Base-by-base conservation (phyloP, 139 green algal genomes). In the Mesostigma viride region DNA sequence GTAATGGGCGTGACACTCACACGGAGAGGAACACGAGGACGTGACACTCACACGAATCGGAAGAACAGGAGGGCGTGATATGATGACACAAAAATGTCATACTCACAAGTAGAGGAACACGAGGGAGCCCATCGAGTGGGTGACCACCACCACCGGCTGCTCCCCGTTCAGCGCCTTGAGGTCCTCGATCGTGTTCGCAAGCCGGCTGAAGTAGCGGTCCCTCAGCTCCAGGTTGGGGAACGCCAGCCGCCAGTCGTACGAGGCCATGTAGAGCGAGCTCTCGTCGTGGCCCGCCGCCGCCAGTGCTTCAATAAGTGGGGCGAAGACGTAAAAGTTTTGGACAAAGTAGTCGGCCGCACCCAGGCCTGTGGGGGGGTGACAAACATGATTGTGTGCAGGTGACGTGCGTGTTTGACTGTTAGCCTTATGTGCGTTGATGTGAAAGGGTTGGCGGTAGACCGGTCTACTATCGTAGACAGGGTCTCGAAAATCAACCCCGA, bases 211-310 rank as follows among this genome's bases (percentile, higher is more conserved):
- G 66, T 78, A 88, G 40, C 69, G 73, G 69, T 90, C 84, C 0
- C 86, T 56, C 56, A 76, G 65, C 69, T 76, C 45, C 58, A 91
- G 72, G 17, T 85, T 73, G 3, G 73, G 65, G 3, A 89, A 70
- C 1, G 80, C 76, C 69, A 94, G 79, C 22, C 87, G 72, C 87
- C 86, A 94, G 69, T 94, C 87, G 65, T 88, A 92, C 5, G 84
- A 72, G 66, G 75, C 76, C 17, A 77, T 75, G 61, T 79, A 57
- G 17, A 70, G 4, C 28, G 65, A 87, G 73, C 83, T 85, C 64
- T 72, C 73, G 71, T 90, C 84, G 65, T 94, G 91, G 30, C 70
- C 70, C 17, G 40, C 40, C 51, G 36, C 20, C 11, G 70, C 70
- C 1, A 74, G 64, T 14, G 64, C 20, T 53, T 76, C 70, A 32